Base-by-base conservation (phyloP, 768 basidiomycete species). In the Rhodosporidiobolus odoratus region DNA sequence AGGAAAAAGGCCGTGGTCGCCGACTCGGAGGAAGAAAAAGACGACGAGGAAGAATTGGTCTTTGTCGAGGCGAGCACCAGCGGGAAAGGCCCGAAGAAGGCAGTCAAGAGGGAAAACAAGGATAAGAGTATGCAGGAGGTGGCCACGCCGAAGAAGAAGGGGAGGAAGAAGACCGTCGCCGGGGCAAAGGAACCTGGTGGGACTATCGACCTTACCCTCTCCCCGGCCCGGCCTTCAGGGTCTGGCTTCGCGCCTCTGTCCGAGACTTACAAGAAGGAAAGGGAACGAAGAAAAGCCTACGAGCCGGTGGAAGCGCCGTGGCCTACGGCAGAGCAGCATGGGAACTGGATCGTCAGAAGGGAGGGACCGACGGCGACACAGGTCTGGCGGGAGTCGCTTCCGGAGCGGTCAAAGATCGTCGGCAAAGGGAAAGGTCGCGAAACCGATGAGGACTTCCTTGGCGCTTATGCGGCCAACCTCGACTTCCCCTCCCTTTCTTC, bases 301-400 rank as follows among this genome's bases (percentile, higher is more conserved):
- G 65, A 67, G 35, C 50, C 37, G 7, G 3, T 61, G 25, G 62
- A 64, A 35, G 40, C 62, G 43, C 43, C 65, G 2, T 74, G 72
- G 72, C 72, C 72, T 25, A 70, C 68, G 6, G 40, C 27, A 21
- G 72, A 74, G 40, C 65, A 74, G 53, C 72, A 74, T 40, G 65
- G 60, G 10, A 43, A 43, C 1, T 17, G 8, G 32, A n/a, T 16
- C 12, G 56, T 10, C 1, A 12, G 43, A 35, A 12, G 40, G 19
- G 8, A 41, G 23, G 23, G 4, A 15, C 19, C 40, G 32, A 19
- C 32, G 23, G 50, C n/a, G 40, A 25, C 30, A 13, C 53, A 25
- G 8, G 30, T n/a, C 2, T 58, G 53, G 48, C 32, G 23, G 32
- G 35, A 17, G 40, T 3, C 17, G 19, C 65, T 53, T 25, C 32